Base-by-base conservation (phyloP, 2,329 filamentous ascomycete genomes). In the Alternaria burnsii region DNA sequence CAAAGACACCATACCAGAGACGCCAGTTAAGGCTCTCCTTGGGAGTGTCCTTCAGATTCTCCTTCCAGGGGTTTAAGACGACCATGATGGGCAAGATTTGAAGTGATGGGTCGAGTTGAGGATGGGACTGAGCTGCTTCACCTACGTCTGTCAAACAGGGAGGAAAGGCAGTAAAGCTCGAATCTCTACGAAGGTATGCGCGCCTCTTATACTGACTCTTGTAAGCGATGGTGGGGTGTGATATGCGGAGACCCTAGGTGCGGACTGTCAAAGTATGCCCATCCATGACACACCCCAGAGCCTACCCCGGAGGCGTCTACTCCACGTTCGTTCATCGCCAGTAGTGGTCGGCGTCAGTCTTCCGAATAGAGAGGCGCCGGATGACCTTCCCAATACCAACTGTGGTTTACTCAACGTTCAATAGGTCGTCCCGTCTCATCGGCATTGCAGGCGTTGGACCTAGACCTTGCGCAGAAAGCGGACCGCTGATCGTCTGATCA, bases 21-120 rank as follows among this genome's bases (percentile, higher is more conserved):
- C 87, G 84, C 90, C 90, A 93, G 80, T 94, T 94, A 76, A 93
- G 87, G 63, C 89, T 85, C 72, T 91, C 87, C 56, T 85, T 84
- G 5, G 91, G 91, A 61, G 91, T 90, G 59, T 86, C 86, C 50
- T 88, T 82, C 63, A 90, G 77, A 71, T 87, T 78, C 55, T 76
- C 71, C 48, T 71, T 66, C 74, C 75, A 78, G 14, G 73, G 73
- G 58, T 78, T 78, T 63, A 70, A 72, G 72, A 52, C 50, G 50
- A 52, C 50, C 58, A 77, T 74, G 63, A 65, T 78, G 68, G 44
- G 55, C 55, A 50, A 50, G 18, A 16, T 41, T 52, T 48, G 41
- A 32, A n/a, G 20, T 26, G 14, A 22, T 20, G 8, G 32, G 42
- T 41, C 16, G 26, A 7, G n/a, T 28, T 34, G 20, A 26, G 26